Evolutionary conservation across 495 filamentous ascomycete genomes (phyloP).

Genomic region (Annulohypoxylon bovei): DNA sequence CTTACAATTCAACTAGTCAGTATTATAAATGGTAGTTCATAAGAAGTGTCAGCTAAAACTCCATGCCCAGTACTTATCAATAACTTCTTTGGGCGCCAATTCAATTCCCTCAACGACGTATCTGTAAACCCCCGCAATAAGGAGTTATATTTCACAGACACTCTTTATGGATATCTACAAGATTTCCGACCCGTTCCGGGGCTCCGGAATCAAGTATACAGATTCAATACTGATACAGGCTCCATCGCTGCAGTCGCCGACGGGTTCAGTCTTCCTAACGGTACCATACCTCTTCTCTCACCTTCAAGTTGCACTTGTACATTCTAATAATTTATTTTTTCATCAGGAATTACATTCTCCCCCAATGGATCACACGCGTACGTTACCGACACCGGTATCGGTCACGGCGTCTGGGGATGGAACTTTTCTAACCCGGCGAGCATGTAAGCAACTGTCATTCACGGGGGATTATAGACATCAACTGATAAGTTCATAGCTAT

Average conservation of each 20-base stretch:
- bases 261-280: conserved; percentile 66
- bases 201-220: conserved; percentile 66
- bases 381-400: conserved; percentile 64
- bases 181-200: conserved; percentile 63
- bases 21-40: neutral
- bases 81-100: conserved; percentile 67
- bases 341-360: conserved; percentile 62
- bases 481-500: conserved; percentile 45
- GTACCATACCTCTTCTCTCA: conserved; percentile 29
- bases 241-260: conserved; percentile 64
- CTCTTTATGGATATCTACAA: conserved; percentile 68
- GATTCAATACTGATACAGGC: conserved; percentile 58
- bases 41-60: neutral
- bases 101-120: conserved; percentile 70
- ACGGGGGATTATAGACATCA: neutral
- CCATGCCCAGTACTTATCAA: conserved; percentile 50
- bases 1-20: conserved; percentile 61
- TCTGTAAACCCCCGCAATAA: conserved; percentile 61
- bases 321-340: neutral
- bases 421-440: conserved; percentile 49
- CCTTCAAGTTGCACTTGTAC: neutral
- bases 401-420: conserved; percentile 53
- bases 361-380: conserved; percentile 63
- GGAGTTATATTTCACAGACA: conserved; percentile 72
- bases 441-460: conserved; percentile 46